Base-by-base conservation (phyloP, 2,329 filamentous ascomycete species). In the Pseudogymnoascus sp. region DNA sequence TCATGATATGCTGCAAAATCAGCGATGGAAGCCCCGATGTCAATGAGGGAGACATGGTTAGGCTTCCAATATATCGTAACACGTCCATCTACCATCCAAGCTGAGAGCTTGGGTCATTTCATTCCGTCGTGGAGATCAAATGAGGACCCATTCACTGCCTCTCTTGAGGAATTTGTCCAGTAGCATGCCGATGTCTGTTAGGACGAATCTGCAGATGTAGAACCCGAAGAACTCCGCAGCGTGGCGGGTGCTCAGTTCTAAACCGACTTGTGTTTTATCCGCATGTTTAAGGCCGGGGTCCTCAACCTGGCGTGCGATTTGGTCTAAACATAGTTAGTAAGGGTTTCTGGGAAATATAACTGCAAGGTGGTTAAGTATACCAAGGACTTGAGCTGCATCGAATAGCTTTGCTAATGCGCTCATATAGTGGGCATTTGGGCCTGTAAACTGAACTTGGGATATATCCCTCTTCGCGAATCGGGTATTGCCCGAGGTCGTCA, bases 171-270 rank as follows among this genome's bases (percentile, higher is more conserved):
- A 97, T 74, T 97, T 99, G 75, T 99, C 95, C 69, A 99, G 80
- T 78, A 99, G 81, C 72, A 95, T 75, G 40, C 87, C 83, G 65
- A 99, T 78, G 74, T 99, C 95, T 3, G 87, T 82, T 65, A 99
- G 79, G n/a, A 93, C 92, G 73, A 99, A 99, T 16, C 95, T 88
- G 75, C 93, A 97, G 28, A 99, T 83, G 74, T 95, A 97, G 75
- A 99, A 97, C 14, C 89, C 93, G 74, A 99, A 99, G 76, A 99
- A 99, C 76, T 99, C 95, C 35, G 93, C 91, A 6, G 93, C 95
- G 74, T 97, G 93, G 41, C 93, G 86, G 37, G 92, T 92, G 73
- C 91, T 95, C 41, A 99, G 83, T 76, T 99, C 95, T 35, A 99
- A 84, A 8, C 95, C 95, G 61, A 99, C 93, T 72, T 97, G 93